These are phyloP conservation scores for Gynostemma pentaphyllum DNA, from an alignment of 306 rosid species.

Conservation along the genomic window DNA sequence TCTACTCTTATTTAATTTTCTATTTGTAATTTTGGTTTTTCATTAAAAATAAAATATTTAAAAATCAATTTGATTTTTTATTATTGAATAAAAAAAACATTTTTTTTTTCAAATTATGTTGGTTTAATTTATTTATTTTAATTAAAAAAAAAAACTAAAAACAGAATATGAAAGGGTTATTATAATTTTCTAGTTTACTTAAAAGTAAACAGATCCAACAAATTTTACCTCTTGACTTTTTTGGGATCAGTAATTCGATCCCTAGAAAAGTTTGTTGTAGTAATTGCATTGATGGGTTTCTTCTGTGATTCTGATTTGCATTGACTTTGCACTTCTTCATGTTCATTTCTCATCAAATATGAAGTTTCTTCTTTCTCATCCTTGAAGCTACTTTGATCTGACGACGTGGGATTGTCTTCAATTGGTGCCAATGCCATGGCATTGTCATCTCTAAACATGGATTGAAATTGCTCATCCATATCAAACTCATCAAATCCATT, in stretches of 20 bases:
- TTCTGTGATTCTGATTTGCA: conserved; percentile 31
- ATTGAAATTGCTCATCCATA: conserved; percentile 69
- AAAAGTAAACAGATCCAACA: too few relatives aligned
- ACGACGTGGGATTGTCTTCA: conserved; percentile 50
- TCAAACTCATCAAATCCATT: conserved; percentile 54
- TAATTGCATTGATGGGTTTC: conserved; percentile 12
- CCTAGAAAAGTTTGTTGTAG: conserved; percentile 10
- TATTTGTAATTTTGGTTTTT: too few relatives aligned
- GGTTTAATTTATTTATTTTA: too few relatives aligned
- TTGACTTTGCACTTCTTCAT: conserved; percentile 52
- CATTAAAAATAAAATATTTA: too few relatives aligned
- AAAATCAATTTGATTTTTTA: too few relatives aligned
- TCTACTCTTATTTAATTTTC: too few relatives aligned
- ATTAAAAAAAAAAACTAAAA: too few relatives aligned
- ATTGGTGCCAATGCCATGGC: conserved; percentile 15
- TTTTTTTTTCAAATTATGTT: too few relatives aligned
- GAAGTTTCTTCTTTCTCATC: conserved; percentile 24
- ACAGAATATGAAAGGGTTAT: too few relatives aligned
- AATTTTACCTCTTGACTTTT: conserved; percentile 69
- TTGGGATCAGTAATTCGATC: conserved; percentile 62
- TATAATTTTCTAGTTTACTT: too few relatives aligned
- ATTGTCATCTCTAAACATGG: conserved; percentile 58
- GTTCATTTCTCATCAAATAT: conserved; percentile 32
- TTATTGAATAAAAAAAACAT: too few relatives aligned
- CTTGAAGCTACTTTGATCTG: conserved; percentile 59